These are phyloP conservation scores for Daldinia sp. DNA, from an alignment of 2,329 filamentous ascomycete species.

Conservation along the genomic window DNA sequence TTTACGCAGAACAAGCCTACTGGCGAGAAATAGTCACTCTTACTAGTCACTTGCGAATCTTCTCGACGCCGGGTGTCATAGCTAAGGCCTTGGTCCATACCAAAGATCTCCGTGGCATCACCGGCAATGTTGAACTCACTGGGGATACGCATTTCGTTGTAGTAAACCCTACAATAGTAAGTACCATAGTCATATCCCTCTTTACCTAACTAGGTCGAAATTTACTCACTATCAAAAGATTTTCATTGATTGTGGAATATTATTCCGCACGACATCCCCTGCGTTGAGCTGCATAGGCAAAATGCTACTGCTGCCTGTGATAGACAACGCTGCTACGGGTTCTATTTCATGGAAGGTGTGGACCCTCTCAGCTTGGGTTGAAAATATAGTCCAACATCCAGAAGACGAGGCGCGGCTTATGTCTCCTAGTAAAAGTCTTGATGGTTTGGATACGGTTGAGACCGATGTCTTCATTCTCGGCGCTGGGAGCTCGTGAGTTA, in stretches of 20 bases:
- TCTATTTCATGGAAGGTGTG: not conserved
- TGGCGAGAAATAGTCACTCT: not conserved
- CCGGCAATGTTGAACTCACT: too few species aligned
- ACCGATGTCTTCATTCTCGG: not conserved
- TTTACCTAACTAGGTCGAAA: too few species aligned
- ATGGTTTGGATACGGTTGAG: not conserved
- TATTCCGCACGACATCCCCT: not conserved
- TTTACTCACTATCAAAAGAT: not conserved
- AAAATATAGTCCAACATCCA: not conserved
- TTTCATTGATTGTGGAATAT: not conserved
- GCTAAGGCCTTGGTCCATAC: too few species aligned
- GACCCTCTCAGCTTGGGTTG: not conserved
- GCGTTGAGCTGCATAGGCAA: not conserved
- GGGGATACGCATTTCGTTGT: too few species aligned
- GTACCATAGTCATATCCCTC: not conserved
- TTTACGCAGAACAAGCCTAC: not conserved
- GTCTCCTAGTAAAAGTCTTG: not conserved
- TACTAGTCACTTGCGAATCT: too few species aligned
- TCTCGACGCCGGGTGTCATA: too few species aligned
- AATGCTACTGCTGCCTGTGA: not conserved
- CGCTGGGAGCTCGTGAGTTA: not conserved
- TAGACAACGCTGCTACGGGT: not conserved
- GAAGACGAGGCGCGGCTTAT: not conserved
- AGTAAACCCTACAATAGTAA: too few species aligned
- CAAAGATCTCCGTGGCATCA: too few species aligned